These are phyloP conservation scores for Austroboletus novae-zelandiae DNA, from an alignment of 1,284 basidiomycete genomes.

Conservation along the genomic window DNA sequence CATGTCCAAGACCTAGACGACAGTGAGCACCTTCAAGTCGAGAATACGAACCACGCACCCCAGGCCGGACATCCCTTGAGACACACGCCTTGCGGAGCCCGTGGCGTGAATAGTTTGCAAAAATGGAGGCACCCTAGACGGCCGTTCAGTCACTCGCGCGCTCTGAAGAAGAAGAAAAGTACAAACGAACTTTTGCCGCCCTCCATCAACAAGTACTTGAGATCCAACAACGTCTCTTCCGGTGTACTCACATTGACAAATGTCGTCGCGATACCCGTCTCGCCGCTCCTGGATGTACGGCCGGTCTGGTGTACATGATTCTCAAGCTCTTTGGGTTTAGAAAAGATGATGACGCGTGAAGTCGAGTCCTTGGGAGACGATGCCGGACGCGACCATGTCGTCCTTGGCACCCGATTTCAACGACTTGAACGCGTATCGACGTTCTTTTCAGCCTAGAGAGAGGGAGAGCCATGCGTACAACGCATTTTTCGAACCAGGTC, in stretches of 20 bases:
- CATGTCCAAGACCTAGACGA: slow-evolving; percentile 85
- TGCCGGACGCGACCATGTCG: slow-evolving; percentile 98
- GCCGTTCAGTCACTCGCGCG: neutral
- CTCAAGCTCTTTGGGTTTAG: slow-evolving; percentile 99
- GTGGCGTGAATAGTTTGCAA: slow-evolving; percentile 88
- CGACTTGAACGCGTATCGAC: slow-evolving; percentile 96
- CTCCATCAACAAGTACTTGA: slow-evolving; percentile 97
- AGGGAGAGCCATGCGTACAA: neutral
- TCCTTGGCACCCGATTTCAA: slow-evolving; percentile 98
- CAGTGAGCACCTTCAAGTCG: no score
- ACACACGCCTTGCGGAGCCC: slow-evolving; percentile 71
- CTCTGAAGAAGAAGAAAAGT: neutral
- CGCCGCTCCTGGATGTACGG: slow-evolving; percentile 94
- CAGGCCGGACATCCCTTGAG: slow-evolving; percentile 93
- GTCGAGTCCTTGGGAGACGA: slow-evolving; percentile 97
- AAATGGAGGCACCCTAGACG: slow-evolving; percentile 89
- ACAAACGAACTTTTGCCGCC: slow-evolving; percentile 82
- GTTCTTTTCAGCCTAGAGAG: slow-evolving; percentile 87
- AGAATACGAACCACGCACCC: slow-evolving; percentile 43
- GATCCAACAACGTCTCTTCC: slow-evolving; percentile 93
- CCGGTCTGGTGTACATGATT: slow-evolving; percentile 99
- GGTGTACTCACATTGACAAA: slow-evolving; percentile 98
- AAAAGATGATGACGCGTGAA: slow-evolving; percentile 97
- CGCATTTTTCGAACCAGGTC: slow-evolving; percentile 92
- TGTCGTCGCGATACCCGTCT: slow-evolving; percentile 99